A percentile compares a stretch with the other conserved stretches of the same genome.
Evolutionary conservation across 2,329 filamentous ascomycete genomes (phyloP).

Genomic region (Fusarium secorum): DNA sequence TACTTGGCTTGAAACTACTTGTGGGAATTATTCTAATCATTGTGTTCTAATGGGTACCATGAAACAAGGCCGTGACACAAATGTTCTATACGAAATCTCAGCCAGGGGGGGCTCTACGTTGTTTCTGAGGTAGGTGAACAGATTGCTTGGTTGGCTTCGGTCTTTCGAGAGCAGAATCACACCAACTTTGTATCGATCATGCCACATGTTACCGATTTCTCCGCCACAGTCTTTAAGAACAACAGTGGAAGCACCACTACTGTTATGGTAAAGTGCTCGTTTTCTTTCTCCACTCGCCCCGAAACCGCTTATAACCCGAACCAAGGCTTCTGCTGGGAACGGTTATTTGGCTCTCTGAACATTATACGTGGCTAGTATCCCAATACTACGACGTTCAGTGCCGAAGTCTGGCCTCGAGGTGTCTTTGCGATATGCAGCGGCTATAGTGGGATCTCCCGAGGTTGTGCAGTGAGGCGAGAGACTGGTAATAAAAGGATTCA

Average conservation of each 20-base stretch:
- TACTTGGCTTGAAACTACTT: not conserved
- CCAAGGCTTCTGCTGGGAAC: conserved; percentile 9
- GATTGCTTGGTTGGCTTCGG: conserved; percentile 3
- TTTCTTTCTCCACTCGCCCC: accelerated
- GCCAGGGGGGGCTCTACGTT: not conserved
- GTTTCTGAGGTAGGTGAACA: conserved; percentile 18
- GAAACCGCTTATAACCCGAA: too few species aligned
- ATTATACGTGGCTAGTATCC: not conserved
- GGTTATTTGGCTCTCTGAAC: not conserved
- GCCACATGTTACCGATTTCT: not conserved
- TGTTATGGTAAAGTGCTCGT: not conserved
- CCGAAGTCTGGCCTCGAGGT: conserved; percentile 7
- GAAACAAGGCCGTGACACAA: not conserved
- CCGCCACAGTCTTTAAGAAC: accelerated
- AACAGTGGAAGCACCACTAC: accelerated
- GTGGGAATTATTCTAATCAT: not conserved
- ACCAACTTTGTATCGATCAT: not conserved
- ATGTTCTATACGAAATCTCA: not conserved
- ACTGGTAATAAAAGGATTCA: conserved; percentile 19
- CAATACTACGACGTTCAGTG: not conserved
- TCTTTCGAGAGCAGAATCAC: not conserved
- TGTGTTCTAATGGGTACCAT: not conserved
- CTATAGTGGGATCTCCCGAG: not conserved
- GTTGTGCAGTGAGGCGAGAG: not conserved
- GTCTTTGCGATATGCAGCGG: not conserved